Conservation (phyloP, 495 filamentous ascomycete genomes). For the Penicillium coprophilum region DNA sequence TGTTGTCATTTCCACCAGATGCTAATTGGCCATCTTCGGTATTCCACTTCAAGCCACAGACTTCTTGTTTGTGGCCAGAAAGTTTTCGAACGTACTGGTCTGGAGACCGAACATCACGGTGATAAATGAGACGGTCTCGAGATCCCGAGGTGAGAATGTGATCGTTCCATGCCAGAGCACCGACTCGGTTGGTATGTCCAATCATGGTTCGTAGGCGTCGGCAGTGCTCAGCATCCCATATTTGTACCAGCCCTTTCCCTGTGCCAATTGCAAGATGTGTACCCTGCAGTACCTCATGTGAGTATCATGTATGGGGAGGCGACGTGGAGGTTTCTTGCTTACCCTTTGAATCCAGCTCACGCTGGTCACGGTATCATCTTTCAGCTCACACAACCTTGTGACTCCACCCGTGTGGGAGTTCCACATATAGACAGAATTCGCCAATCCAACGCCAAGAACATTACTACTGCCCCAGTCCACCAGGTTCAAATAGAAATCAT, state of each 20-base stretch:
- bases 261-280: conserved; percentile 95
- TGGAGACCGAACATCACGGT: conserved; percentile 92
- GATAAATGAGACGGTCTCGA: conserved; percentile 86
- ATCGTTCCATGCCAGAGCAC: conserved; percentile 93
- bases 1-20: conserved; percentile 98
- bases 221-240: conserved; percentile 90
- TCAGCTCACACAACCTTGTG: conserved; percentile 87
- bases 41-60: conserved; percentile 98
- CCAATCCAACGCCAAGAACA: conserved; percentile 86
- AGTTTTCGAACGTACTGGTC: conserved; percentile 84
- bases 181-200: conserved; percentile 88
- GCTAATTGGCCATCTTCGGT: conserved; percentile 90
- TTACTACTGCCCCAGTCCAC: conserved; percentile 98
- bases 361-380: conserved; percentile 91
- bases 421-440: conserved; percentile 98
- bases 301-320: conserved; percentile 2
- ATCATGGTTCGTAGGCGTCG: conserved; percentile 92
- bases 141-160: conserved; percentile 96
- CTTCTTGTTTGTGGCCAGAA: conserved; percentile 92
- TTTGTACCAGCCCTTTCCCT: conserved; percentile 88
- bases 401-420: conserved; percentile 83
- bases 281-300: conserved; percentile 50
- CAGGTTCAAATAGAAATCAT: conserved; percentile 96
- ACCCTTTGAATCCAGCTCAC: conserved; percentile 94
- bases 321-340: conserved; percentile 16